These are phyloP conservation scores for Craterostigma plantagineum DNA, from an alignment of 257 asterid species.

Conservation along the genomic window DNA sequence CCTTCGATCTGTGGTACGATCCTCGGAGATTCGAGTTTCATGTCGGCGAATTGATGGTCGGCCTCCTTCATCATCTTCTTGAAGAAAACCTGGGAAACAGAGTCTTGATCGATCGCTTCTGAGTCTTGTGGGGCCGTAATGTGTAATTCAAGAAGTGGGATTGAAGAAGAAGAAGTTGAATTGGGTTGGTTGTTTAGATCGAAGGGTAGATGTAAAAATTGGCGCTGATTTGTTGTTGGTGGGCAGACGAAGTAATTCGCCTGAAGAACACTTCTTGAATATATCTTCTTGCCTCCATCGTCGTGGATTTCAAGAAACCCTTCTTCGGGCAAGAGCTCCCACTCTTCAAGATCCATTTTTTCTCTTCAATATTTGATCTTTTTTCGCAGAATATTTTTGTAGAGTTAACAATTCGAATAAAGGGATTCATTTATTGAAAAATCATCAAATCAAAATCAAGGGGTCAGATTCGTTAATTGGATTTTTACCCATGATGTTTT, in stretches of 20 bases:
- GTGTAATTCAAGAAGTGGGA: no score
- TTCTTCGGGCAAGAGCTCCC: constrained; percentile 67
- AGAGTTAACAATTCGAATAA: neutral
- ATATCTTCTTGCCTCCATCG: constrained; percentile 25
- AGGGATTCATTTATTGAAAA: neutral
- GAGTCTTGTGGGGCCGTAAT: no score
- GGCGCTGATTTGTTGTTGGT: no score
- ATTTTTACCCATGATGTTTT: no score
- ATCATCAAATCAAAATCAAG: no score
- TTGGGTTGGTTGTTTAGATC: no score
- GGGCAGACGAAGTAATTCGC: constrained; percentile 40
- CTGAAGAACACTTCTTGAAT: constrained; percentile 28
- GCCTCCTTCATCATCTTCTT: constrained; percentile 36
- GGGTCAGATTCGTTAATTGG: no score
- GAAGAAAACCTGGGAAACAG: constrained; percentile 57
- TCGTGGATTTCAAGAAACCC: constrained; percentile 51
- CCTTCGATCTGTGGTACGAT: constrained; percentile 13
- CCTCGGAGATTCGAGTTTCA: constrained; percentile 56
- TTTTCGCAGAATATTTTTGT: constrained; percentile 4
- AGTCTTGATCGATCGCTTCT: constrained; percentile 18
- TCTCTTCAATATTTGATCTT: no score
- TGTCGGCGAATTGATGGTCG: constrained; percentile 42
- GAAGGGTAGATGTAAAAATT: no score
- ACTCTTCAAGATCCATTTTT: constrained; percentile 48
- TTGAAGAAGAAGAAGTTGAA: no score